Evolutionary conservation across 495 filamentous ascomycete species (phyloP), one percentile per base, ranked within the genome.

Genomic region (Jackrogersella multiformis): DNA sequence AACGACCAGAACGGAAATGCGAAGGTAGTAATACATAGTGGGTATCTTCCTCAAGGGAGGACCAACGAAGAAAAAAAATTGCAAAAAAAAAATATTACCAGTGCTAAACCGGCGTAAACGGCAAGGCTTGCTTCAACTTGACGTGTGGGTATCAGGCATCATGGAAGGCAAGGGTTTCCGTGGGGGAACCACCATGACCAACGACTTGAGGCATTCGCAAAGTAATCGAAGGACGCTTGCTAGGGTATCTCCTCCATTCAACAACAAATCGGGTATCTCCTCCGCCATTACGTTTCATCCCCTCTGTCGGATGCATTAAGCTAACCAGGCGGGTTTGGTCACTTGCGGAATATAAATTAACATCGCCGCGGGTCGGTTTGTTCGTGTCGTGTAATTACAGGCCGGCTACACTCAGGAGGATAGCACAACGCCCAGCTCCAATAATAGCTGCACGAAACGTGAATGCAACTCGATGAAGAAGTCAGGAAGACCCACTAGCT

Each of bases 391-490:
- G 21, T 49, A 35, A 16, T 38, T 16, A 18, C n/a, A 45, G 23
- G 36, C 18, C 16, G 45, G 21, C 21, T 5, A 35, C 10, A 32
- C 13, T 79, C 58, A 83, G 9, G 78, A 76, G 9, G 78, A 79
- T 7, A 82, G 64, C 24, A 79, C 73, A 36, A 82, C 79, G 0
- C 87, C 86, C 35, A 94, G 74, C 68, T 90, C 87, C 41, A 90
- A 82, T 56, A 95, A 73, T 35, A 96, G 76, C 48, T 85, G 83
- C 13, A 94, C 90, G 74, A 97, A 97, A 34, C 85, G 78, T 21
- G 86, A 84, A 77, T 97, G 94, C 36, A 97, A 77, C 76, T 96
- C 88, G 28, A 96, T 88, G 74, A 97, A 97, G 68, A 97, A 90
- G 74, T 92, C 89, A 23, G 92, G 90, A 57, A 91, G 83, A 26